These are phyloP conservation scores for Vanrija pseudolonga DNA, from an alignment of 1,284 basidiomycete genomes.

Conservation along the genomic window DNA sequence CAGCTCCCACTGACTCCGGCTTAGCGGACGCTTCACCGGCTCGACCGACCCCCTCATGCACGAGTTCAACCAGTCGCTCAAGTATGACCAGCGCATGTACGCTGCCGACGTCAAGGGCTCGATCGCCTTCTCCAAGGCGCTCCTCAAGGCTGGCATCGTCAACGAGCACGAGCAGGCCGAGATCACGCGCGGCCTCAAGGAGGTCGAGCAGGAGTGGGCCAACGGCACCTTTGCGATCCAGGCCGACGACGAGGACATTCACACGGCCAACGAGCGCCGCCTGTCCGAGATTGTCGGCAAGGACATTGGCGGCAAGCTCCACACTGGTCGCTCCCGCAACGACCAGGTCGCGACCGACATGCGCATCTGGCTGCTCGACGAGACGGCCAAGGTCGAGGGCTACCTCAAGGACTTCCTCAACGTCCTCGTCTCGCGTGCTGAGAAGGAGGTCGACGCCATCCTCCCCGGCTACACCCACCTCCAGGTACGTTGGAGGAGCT, in stretches of 20 bases:
- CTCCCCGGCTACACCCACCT: constrained; percentile 97
- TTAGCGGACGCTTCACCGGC: constrained; percentile 18
- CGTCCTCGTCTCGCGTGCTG: constrained; percentile 85
- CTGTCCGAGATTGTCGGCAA: constrained; percentile 88
- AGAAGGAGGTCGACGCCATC: constrained; percentile 84
- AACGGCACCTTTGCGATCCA: constrained; percentile 68
- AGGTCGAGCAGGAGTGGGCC: constrained; percentile 82
- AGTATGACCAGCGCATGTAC: constrained; percentile 92
- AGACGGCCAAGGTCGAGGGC: constrained; percentile 67
- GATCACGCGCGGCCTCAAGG: constrained; percentile 73
- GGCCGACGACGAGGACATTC: constrained; percentile 93
- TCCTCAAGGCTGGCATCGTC: constrained; percentile 74
- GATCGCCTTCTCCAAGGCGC: constrained; percentile 88
- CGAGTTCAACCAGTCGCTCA: constrained; percentile 90
- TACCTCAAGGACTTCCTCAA: constrained; percentile 73
- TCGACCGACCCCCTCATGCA: constrained; percentile 78
- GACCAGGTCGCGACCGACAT: constrained; percentile 98
- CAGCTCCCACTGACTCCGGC: neutral
- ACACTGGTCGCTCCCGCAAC: constrained; percentile 93
- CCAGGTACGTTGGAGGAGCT: constrained; percentile 58
- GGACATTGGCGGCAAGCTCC: constrained; percentile 79
- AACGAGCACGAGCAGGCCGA: constrained; percentile 67
- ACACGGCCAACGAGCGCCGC: constrained; percentile 97
- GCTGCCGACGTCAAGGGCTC: constrained; percentile 88
- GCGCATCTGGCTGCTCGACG: constrained; percentile 88